Conservation (phyloP, 2,329 filamentous ascomycete genomes). For the Emmonsiellopsis sp. region DNA sequence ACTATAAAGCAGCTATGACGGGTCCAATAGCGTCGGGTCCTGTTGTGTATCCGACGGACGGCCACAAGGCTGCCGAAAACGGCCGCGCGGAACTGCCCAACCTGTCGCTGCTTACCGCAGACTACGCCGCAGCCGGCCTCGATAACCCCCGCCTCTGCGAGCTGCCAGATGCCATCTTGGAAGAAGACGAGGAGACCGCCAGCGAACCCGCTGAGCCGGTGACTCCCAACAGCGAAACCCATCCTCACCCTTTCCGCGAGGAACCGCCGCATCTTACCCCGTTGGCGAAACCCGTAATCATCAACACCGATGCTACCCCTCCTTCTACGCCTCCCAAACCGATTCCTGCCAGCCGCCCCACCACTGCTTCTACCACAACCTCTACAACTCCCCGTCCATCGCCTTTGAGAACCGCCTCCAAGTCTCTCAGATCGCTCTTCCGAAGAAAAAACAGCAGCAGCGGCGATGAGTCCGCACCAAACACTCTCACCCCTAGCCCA, state of each 20-base stretch:
- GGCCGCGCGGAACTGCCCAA: too few species aligned
- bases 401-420: slow-evolving; percentile 12
- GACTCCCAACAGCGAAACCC: slow-evolving; percentile 14
- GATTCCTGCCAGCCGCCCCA: not conserved
- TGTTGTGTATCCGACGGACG: slow-evolving; percentile 3
- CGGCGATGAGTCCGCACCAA: not conserved
- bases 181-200: slow-evolving; percentile 14
- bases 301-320: slow-evolving; percentile 12
- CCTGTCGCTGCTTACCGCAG: too few species aligned
- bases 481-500: not conserved
- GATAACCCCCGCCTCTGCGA: slow-evolving; percentile 8
- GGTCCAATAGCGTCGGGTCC: slow-evolving; percentile 4
- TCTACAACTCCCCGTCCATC: slow-evolving; percentile 6
- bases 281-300: slow-evolving; percentile 10
- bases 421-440: slow-evolving; percentile 17
- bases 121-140: not conserved
- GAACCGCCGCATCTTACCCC: slow-evolving; percentile 5
- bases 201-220: slow-evolving; percentile 16
- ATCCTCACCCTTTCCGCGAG: slow-evolving; percentile 5
- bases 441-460: slow-evolving; percentile 6
- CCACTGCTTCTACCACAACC: not conserved
- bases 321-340: slow-evolving; percentile 6
- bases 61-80: not conserved
- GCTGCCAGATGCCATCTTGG: slow-evolving; percentile 11
- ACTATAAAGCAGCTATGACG: slow-evolving; percentile 3